Percentiles rank a stretch among this genome's conserved stretches.
Evolutionary conservation across 192 early-diverging fungal species (phyloP).

Genomic region (Coemansia sp.): DNA sequence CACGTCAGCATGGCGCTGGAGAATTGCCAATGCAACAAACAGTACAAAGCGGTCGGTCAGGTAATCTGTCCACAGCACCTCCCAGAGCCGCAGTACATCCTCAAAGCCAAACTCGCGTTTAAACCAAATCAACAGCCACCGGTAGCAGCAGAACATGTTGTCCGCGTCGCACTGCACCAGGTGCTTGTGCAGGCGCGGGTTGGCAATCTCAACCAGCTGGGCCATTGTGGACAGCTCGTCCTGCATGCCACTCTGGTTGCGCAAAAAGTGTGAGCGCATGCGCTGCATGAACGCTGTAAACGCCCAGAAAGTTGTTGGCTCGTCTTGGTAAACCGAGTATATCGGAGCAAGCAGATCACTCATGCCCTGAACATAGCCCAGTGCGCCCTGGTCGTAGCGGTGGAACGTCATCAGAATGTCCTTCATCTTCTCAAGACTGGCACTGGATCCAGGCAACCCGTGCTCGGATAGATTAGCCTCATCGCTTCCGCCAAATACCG

Average conservation of each 20-base stretch:
- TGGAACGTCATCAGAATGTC: slow-evolving; percentile 93
- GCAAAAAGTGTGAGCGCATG: slow-evolving; percentile 88
- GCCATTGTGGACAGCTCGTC: slow-evolving; percentile 79
- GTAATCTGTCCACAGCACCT: slow-evolving; percentile 77
- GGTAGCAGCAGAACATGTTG: slow-evolving; percentile 97
- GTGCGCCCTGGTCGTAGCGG: slow-evolving; percentile 64
- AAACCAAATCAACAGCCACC: slow-evolving; percentile 96
- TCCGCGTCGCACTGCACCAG: slow-evolving; percentile 74
- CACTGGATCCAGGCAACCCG: slow-evolving; percentile 63
- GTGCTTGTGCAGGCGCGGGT: slow-evolving; percentile 80
- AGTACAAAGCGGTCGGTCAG: slow-evolving; percentile 80
- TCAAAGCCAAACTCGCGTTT: slow-evolving; percentile 95
- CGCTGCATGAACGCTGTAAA: slow-evolving; percentile 88
- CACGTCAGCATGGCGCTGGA: slow-evolving; percentile 81
- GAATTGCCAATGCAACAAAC: slow-evolving; percentile 94
- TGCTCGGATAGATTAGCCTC: slow-evolving; percentile 28
- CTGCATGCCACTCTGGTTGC: slow-evolving; percentile 95
- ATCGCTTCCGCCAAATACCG: slow-evolving; percentile 54
- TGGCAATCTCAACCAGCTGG: slow-evolving; percentile 82
- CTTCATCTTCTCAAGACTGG: slow-evolving; percentile 83
- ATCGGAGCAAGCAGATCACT: slow-evolving; percentile 89
- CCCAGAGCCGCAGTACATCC: slow-evolving; percentile 85
- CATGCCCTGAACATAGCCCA: slow-evolving; percentile 98
- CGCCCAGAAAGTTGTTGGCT: slow-evolving; percentile 90
- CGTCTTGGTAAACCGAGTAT: slow-evolving; percentile 84